Evolutionary conservation across 306 rosid species (phyloP), one percentile per base, ranked within the genome.

Genomic region (Glycine soja): DNA sequence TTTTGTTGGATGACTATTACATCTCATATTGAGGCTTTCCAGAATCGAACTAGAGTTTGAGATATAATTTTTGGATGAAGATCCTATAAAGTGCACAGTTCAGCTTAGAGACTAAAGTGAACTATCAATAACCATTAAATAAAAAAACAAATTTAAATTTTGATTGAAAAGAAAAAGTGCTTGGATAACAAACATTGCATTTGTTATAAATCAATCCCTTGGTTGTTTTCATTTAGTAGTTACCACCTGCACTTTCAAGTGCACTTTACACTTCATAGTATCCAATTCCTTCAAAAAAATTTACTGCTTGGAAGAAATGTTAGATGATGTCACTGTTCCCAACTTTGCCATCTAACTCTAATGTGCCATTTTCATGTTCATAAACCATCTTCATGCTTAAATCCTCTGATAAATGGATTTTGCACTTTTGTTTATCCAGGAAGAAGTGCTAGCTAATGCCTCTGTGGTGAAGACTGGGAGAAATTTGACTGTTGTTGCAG

Each of bases 391-490:
- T 36, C 64, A 67, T 70, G 57, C 36, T 56, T 47, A 67, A 53
- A 80, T 52, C 19, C 59, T 65, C 59, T 32, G 45, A 24, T 72
- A 10, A 32, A 30, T 74, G 48, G 68, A 52, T 51, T 45, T 40
- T 51, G 3, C 70, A 56, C 84, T 79, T 30, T 70, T 53, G 62
- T 14, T 30, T 6, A 54, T 72, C 34, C 89, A 91, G 98, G 90
- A 92, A 10, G 95, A 92, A 82, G 91, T 92, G 81, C 48, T 76
- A n/a, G 88, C 88, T 70, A 86, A 89, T 52, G 91, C 88, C 68
- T 80, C 86, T 13, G 86, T 95, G 58, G 90, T 92, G 74, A 92
- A 88, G 85, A 78, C 89, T 45, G 97, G 98, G 86, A 88, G 92
- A 89, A 92, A 87, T 70, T 80, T 95, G 85, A 88, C 92, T 2